A percentile compares a stretch with the other conserved stretches of the same genome.
Evolutionary conservation across 2,329 filamentous ascomycete species (phyloP).

Genomic region (Botrytis squamosa): DNA sequence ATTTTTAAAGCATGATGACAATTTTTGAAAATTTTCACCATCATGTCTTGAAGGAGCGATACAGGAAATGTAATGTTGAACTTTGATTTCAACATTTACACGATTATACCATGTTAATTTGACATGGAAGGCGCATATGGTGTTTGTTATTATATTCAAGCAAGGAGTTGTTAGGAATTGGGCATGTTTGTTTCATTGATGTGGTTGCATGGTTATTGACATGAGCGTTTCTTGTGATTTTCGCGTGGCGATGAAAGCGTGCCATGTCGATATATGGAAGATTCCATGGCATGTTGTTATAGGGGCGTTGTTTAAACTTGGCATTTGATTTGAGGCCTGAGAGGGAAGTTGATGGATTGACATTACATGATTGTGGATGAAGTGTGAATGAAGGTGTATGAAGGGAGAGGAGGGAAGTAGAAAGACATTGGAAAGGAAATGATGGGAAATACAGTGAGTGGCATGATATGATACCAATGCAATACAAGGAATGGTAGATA

Average conservation of each 20-base stretch:
- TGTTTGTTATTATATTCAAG: slow-evolving; percentile 9
- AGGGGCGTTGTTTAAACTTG: slow-evolving; percentile 13
- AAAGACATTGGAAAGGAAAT: slow-evolving; percentile 5
- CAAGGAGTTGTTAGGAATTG: slow-evolving; percentile 2
- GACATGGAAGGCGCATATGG: slow-evolving; percentile 2
- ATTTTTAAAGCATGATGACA: background rate
- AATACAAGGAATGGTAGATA: background rate
- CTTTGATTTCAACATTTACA: background rate
- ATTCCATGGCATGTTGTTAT: background rate
- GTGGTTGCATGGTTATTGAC: background rate
- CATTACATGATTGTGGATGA: background rate
- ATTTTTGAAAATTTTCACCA: background rate
- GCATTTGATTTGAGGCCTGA: background rate
- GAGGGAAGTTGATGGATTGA: background rate
- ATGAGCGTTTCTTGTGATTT: background rate
- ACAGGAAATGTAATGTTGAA: slow-evolving; percentile 4
- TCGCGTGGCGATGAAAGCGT: slow-evolving; percentile 3
- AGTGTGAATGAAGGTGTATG: background rate
- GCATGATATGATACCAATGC: background rate
- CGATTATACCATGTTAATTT: background rate
- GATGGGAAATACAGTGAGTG: background rate
- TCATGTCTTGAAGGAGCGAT: background rate
- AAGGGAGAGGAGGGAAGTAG: background rate
- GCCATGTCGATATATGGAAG: background rate
- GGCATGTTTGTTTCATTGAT: background rate